Evolutionary conservation across 2,329 filamentous ascomycete species (phyloP).

Genomic region (Alternaria hordeiaustralica): DNA sequence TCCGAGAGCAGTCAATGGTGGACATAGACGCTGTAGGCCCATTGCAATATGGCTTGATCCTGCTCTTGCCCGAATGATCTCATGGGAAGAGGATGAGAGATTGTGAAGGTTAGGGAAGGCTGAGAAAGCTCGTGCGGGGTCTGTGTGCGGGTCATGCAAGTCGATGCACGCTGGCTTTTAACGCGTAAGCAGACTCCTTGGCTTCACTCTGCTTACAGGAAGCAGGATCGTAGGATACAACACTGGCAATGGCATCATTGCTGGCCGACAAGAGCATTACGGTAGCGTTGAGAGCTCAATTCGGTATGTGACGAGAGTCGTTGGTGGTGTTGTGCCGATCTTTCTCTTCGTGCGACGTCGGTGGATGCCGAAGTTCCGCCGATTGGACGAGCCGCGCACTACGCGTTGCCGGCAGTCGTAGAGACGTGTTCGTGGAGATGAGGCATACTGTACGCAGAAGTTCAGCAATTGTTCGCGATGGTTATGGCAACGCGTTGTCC

Average conservation of each 20-base stretch:
- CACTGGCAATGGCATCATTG: too few relatives aligned
- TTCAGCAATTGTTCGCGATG: background rate
- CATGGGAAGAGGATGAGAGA: background rate
- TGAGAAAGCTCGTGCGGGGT: background rate
- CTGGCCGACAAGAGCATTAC: background rate
- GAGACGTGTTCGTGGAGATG: background rate
- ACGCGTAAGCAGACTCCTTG: background rate
- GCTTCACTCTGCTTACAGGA: background rate
- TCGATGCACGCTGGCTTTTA: background rate
- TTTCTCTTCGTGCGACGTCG: background rate
- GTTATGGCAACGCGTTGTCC: background rate
- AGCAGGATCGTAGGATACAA: background rate
- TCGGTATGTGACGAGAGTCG: background rate
- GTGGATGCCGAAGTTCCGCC: background rate
- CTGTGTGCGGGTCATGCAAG: background rate
- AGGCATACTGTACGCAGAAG: background rate
- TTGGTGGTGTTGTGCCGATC: constrained; percentile 3
- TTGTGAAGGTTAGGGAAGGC: background rate
- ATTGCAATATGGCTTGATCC: background rate
- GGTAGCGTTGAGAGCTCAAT: background rate
- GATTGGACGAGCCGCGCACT: constrained; percentile 6
- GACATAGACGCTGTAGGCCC: background rate
- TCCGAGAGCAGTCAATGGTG: background rate
- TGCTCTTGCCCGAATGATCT: background rate
- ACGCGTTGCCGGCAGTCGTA: background rate